Conservation (phyloP, 257 asterid genomes). For the Nicotiana paniculata region DNA sequence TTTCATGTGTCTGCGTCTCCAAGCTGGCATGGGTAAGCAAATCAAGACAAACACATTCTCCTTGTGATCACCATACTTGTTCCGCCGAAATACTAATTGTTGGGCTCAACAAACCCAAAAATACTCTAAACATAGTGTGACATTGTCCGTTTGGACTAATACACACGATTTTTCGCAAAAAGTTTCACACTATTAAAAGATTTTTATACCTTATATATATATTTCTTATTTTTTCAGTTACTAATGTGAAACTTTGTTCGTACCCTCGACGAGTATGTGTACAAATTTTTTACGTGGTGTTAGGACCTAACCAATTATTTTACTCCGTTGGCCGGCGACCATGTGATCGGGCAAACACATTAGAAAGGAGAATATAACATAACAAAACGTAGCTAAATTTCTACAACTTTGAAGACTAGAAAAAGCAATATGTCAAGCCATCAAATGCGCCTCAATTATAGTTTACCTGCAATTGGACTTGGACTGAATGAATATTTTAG, state of each 20-base stretch:
- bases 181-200: too few species aligned
- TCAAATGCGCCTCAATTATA: neutral
- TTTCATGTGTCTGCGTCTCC: too few species aligned
- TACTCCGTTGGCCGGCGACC: neutral
- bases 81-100: too few species aligned
- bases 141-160: too few species aligned
- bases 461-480: neutral
- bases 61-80: too few species aligned
- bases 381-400: neutral
- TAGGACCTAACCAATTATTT: neutral
- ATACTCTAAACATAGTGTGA: too few species aligned
- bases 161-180: accelerated
- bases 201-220: accelerated
- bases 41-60: too few species aligned
- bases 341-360: neutral
- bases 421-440: neutral
- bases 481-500: neutral
- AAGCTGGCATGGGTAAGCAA: too few species aligned
- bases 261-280: accelerated
- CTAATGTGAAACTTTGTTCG: too few species aligned
- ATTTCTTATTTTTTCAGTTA: too few species aligned
- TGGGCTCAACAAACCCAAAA: too few species aligned
- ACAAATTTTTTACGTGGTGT: too few species aligned
- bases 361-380: neutral
- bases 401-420: neutral